A percentile compares a stretch with the other conserved stretches of the same genome.
phyloP scores from a whole-genome alignment of 768 basidiomycete species.

The Sporobolomyces roseus region DNA sequence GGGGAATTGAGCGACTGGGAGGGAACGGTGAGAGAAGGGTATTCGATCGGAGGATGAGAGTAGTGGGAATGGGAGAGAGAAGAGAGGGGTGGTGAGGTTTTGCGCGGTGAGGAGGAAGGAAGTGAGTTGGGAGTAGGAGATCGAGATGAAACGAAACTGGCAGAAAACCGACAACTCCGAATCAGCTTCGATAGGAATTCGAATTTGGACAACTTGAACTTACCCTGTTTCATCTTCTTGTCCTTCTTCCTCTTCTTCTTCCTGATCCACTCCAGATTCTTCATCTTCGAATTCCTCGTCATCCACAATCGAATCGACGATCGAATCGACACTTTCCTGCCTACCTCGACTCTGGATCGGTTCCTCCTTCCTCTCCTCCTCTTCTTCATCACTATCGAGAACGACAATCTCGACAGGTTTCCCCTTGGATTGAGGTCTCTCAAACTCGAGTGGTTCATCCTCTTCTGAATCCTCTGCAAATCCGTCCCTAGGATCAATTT shows the following conservation, averaged over 20 bases:
- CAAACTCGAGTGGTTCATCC: not conserved
- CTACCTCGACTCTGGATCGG: not conserved
- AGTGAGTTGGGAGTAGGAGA: constrained; percentile 1
- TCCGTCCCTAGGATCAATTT: not conserved
- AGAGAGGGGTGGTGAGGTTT: not conserved
- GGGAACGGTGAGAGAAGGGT: not conserved
- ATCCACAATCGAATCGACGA: no score
- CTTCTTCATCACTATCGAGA: constrained; percentile 1
- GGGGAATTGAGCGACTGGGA: not conserved
- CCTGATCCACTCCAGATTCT: no score
- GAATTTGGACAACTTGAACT: no score
- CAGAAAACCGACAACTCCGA: no score
- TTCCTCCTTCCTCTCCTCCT: not conserved
- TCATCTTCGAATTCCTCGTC: not conserved
- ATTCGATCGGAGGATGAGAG: constrained; percentile 5
- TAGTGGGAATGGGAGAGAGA: not conserved
- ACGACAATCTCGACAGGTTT: constrained; percentile 4
- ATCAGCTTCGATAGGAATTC: no score
- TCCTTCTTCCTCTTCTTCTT: not conserved
- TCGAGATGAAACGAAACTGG: not conserved
- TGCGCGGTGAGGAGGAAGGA: not conserved
- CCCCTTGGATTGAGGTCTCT: not conserved
- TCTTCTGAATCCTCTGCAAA: no score
- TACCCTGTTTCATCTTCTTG: constrained; percentile 3
- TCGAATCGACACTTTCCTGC: not conserved